Evolutionary conservation across 2,329 filamentous ascomycete genomes (phyloP).

Genomic region (Aspergillus ochraceus): DNA sequence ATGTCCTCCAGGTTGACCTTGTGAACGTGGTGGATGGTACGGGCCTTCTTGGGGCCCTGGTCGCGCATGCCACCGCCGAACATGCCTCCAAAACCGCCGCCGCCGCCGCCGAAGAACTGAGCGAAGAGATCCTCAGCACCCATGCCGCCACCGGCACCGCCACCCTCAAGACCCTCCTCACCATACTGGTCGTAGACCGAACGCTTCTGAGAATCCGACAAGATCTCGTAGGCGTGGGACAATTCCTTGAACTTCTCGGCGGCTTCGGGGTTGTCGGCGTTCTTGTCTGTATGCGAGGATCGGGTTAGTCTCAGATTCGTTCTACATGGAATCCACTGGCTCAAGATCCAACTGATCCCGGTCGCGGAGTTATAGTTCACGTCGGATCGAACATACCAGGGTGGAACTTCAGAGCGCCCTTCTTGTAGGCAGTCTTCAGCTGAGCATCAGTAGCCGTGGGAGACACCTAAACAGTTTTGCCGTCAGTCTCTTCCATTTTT

Average conservation of each 20-base stretch:
- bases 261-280: conserved; percentile 86
- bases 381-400: conserved; percentile 67
- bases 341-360: neutral
- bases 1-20: conserved; percentile 98
- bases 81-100: conserved; percentile 72
- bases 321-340: neutral
- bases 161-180: conserved; percentile 87
- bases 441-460: conserved; percentile 79
- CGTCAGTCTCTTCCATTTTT: conserved; percentile 19
- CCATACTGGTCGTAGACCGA: conserved; percentile 95
- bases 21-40: conserved; percentile 97
- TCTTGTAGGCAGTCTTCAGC: conserved; percentile 93
- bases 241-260: conserved; percentile 99
- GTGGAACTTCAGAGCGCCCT: conserved; percentile 84
- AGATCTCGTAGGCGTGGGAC: conserved; percentile 91
- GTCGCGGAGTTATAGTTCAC: conserved; percentile 7
- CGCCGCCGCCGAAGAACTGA: conserved; percentile 86
- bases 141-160: conserved; percentile 82
- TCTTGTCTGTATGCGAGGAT: conserved; percentile 70
- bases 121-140: conserved; percentile 94
- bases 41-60: conserved; percentile 82
- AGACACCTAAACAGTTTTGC: conserved; percentile 60
- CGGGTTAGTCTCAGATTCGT: neutral
- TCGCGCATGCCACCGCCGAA: conserved; percentile 77
- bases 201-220: conserved; percentile 90